Evolutionary conservation across 352 stramenopile species (phyloP), one percentile per base, ranked within the genome.

Genomic region (Phytophthora hybrid): DNA sequence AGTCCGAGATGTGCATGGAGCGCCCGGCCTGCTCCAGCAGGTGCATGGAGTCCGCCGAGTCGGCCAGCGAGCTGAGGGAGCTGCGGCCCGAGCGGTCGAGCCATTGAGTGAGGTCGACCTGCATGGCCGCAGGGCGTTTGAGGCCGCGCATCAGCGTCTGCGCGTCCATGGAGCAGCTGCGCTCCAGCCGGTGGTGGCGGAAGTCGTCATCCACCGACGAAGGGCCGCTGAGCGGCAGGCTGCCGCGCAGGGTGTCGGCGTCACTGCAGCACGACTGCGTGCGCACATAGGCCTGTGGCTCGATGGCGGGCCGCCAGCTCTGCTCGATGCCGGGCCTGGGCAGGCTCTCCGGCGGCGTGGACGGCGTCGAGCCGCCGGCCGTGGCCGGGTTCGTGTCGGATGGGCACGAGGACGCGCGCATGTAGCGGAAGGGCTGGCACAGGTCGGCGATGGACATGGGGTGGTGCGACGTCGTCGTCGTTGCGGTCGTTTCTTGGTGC

Each of bases 341-440:
- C 10, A 41, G 34, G 34, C 34, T 41, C 34, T 41, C 34, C 10
- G 59, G 44, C 0, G 63, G 52, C 47, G 58, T 71, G 21, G 60
- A 29, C 21, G 57, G 34, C 29, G 34, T 47, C 47, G 57, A 74
- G n/a, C 56, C 34, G 34, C 34, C 29, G 19, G 53, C 7, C 3
- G 21, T 52, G 41, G 41, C 56, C 44, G 60, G 62, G 57, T 88
- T 88, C n/a, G 86, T 83, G 64, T 94, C 87, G 23, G 87, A 94
- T 29, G 87, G 87, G 76, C 87, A 94, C 26, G 87, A 94, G 16
- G 84, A 72, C 23, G 87, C 83, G 18, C 87, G 84, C 60, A 91
- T 73, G 78, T 94, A 94, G 39, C 64, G 71, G 57, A 90, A 85
- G 1, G 87, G 87, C 53, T 83, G 79, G 51, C 84, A 83, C 21